These are phyloP conservation scores for Stagonosporopsis vannaccii DNA, from an alignment of 2,329 filamentous ascomycete genomes.

Conservation along the genomic window DNA sequence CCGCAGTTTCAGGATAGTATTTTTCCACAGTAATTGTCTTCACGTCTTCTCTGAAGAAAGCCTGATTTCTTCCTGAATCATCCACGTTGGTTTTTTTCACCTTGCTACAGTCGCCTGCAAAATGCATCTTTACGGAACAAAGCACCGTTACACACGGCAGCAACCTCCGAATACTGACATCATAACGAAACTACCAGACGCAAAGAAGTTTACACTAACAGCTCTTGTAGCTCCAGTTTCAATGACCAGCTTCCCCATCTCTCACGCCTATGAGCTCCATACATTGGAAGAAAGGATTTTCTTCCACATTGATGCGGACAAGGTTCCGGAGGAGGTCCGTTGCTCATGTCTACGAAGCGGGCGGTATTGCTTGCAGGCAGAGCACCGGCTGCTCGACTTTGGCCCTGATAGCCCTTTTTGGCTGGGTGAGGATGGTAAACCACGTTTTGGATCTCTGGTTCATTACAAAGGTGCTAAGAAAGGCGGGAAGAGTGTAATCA, in stretches of 20 bases:
- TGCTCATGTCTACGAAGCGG: slow-evolving; percentile 4
- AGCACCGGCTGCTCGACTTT: slow-evolving; percentile 14
- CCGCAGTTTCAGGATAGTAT: no score
- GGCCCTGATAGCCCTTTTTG: slow-evolving; percentile 2
- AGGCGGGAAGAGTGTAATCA: background rate
- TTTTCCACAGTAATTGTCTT: background rate
- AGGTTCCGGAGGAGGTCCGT: background rate
- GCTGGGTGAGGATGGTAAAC: background rate
- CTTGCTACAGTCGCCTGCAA: background rate
- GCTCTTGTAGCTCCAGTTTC: slow-evolving; percentile 7
- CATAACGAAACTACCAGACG: background rate
- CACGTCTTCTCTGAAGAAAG: background rate
- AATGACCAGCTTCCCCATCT: slow-evolving; percentile 1
- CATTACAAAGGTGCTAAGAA: background rate
- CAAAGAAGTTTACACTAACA: slow-evolving; percentile 3
- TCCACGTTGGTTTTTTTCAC: background rate
- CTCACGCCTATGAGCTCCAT: background rate
- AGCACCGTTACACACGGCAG: background rate
- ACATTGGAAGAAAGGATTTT: background rate
- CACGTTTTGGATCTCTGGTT: background rate
- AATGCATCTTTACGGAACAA: slow-evolving; percentile 5
- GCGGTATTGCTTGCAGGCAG: slow-evolving; percentile 7
- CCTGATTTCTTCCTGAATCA: no score
- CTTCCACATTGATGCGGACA: slow-evolving; percentile 3
- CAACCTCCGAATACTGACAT: background rate